A percentile compares a stretch with the other conserved stretches of the same genome.
phyloP scores from a whole-genome alignment of 257 asterid genomes.

The Mitragyna speciosa region DNA sequence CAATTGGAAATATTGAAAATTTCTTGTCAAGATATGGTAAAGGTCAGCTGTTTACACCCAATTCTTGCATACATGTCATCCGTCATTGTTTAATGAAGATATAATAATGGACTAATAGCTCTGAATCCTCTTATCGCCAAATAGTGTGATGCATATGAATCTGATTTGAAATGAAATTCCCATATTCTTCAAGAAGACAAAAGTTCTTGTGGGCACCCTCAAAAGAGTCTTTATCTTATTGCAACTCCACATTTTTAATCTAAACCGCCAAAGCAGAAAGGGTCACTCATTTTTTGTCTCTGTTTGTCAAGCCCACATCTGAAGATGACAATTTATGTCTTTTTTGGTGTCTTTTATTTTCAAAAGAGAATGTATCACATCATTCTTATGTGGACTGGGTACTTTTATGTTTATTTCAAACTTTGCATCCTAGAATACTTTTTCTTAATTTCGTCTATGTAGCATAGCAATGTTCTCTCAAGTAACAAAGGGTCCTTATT shows the following conservation, averaged over 20 bases:
- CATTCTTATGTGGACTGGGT: constrained; percentile 20
- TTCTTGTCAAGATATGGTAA: not conserved
- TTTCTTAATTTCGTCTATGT: not conserved
- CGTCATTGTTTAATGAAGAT: constrained; percentile 27
- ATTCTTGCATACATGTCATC: constrained; percentile 23
- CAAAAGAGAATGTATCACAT: constrained; percentile 30
- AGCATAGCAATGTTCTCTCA: not conserved
- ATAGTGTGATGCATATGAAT: constrained; percentile 44
- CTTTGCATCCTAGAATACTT: constrained; percentile 10
- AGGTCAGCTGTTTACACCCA: constrained; percentile 18
- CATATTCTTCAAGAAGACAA: constrained; percentile 31
- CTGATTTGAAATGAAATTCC: constrained; percentile 28
- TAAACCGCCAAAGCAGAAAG: constrained; percentile 28
- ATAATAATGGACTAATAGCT: constrained; percentile 25
- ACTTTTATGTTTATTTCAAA: constrained; percentile 22
- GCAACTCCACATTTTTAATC: constrained; percentile 13
- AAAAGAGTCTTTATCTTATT: constrained; percentile 19
- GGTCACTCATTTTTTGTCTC: constrained; percentile 22
- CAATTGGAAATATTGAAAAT: not conserved
- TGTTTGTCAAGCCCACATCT: constrained; percentile 23
- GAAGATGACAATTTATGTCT: constrained; percentile 20
- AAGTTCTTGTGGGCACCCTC: constrained; percentile 29
- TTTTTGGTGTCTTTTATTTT: constrained; percentile 13
- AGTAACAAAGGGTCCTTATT: not conserved
- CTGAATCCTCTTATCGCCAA: constrained; percentile 32